Evolutionary conservation across 2,329 filamentous ascomycete genomes (phyloP).

Genomic region (Podosphaera xanthii): DNA sequence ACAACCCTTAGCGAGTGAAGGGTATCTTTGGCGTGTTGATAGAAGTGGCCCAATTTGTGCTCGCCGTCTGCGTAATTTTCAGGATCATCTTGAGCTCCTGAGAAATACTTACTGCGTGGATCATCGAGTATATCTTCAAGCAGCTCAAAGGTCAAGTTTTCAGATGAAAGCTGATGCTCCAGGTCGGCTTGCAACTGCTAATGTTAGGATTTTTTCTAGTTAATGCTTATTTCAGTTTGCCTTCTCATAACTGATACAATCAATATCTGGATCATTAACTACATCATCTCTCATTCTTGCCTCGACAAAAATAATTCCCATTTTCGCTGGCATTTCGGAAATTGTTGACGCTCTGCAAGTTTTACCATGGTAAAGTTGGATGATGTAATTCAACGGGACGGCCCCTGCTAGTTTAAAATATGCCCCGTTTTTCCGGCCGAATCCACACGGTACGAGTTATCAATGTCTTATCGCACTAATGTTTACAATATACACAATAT

Average conservation of each 20-base stretch:
- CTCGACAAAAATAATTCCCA: not conserved
- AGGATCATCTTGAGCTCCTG: not conserved
- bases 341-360: not conserved
- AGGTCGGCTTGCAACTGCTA: constrained; percentile 3
- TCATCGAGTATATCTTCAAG: constrained; percentile 7
- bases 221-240: not conserved
- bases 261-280: not conserved
- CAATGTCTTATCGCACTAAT: not conserved
- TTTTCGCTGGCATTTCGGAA: not conserved
- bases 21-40: constrained; percentile 2
- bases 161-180: constrained; percentile 4
- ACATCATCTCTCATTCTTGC: constrained; percentile 1
- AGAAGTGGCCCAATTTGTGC: constrained; percentile 4
- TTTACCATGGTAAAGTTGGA: not conserved
- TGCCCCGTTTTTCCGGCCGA: not conserved
- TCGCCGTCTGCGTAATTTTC: not conserved
- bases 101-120: constrained; percentile 3
- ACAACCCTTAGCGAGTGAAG: constrained; percentile 11
- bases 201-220: not conserved
- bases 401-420: not conserved
- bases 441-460: not conserved
- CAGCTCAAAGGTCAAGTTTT: constrained; percentile 4
- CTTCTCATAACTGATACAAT: not conserved
- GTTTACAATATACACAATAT: not conserved
- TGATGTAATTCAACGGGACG: not conserved